These are phyloP conservation scores for Penicillium sp. DNA, from an alignment of 2,329 filamentous ascomycete species.

Conservation along the genomic window DNA sequence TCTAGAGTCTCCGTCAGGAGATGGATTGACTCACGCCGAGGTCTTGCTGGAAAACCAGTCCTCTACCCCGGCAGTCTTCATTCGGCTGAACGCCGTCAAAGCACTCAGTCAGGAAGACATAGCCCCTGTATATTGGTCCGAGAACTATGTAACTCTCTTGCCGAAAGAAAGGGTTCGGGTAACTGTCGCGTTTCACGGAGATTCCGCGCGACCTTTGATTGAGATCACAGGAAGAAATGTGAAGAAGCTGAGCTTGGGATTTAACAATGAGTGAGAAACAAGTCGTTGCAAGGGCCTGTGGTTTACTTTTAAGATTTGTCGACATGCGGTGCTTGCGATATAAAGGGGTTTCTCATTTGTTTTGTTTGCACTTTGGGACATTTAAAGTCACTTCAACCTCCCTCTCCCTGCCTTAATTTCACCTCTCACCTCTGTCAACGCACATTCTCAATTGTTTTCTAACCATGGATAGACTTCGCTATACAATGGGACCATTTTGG, in stretches of 20 bases:
- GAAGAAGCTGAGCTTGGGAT: slow-evolving; percentile 1
- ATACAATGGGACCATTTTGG: background rate
- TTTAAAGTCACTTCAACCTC: too few relatives aligned
- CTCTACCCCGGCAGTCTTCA: slow-evolving; percentile 55
- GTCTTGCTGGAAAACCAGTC: slow-evolving; percentile 53
- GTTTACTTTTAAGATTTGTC: too few relatives aligned
- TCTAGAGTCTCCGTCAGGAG: background rate
- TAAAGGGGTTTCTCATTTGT: too few relatives aligned
- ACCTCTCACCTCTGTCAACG: too few relatives aligned
- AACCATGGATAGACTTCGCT: too few relatives aligned
- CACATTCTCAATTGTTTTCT: too few relatives aligned
- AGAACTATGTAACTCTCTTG: slow-evolving; percentile 62
- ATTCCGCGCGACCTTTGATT: slow-evolving; percentile 11
- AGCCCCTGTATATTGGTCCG: slow-evolving; percentile 55
- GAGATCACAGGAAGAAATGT: slow-evolving; percentile 27
- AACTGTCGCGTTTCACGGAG: slow-evolving; percentile 28
- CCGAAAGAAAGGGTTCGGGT: slow-evolving; percentile 52
- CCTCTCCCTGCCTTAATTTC: too few relatives aligned
- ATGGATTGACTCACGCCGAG: slow-evolving; percentile 17
- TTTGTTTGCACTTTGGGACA: too few relatives aligned
- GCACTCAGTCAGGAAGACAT: slow-evolving; percentile 43
- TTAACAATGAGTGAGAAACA: background rate
- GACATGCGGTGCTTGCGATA: too few relatives aligned
- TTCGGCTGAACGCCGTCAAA: slow-evolving; percentile 52
- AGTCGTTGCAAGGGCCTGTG: too few relatives aligned